Evolutionary conservation across 805 yeast species (phyloP).

Genomic region (Kluyveromyces nonfermentans): DNA sequence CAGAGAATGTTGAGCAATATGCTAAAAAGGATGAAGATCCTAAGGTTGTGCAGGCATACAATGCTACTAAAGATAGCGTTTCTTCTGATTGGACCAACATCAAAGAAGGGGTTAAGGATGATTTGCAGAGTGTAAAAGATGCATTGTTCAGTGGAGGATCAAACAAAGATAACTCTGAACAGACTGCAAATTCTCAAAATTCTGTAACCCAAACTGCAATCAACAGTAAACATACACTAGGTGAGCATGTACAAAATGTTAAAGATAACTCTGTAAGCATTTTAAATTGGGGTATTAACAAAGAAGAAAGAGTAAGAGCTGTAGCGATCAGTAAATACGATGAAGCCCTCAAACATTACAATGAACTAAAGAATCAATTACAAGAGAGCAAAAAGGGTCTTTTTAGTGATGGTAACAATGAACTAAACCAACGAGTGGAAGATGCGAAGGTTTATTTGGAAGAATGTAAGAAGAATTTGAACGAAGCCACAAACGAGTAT

Average conservation of each 20-base stretch:
- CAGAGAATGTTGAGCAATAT: constrained; percentile 4
- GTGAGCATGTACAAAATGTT: constrained; percentile 9
- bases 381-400: constrained; percentile 12
- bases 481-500: constrained; percentile 16
- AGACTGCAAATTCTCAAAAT: constrained; percentile 10
- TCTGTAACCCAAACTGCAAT: neutral
- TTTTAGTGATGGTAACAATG: constrained; percentile 13
- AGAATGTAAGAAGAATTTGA: constrained; percentile 12
- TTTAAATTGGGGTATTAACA: constrained; percentile 23
- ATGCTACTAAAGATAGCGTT: constrained; percentile 6
- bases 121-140: constrained; percentile 9
- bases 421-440: constrained; percentile 11
- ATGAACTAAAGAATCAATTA: constrained; percentile 12
- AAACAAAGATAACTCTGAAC: constrained; percentile 8
- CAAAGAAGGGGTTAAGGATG: constrained; percentile 12
- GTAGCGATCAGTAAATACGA: constrained; percentile 24
- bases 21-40: constrained; percentile 4
- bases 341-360: constrained; percentile 19
- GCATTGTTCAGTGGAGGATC: constrained; percentile 10
- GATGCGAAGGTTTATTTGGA: constrained; percentile 11
- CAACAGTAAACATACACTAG: constrained; percentile 6
- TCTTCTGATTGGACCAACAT: constrained; percentile 8
- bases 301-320: constrained; percentile 23
- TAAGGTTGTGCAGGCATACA: constrained; percentile 3
- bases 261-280: constrained; percentile 17